Conservation (phyloP, 331 rosid genomes). For the Malus hybrid region DNA sequence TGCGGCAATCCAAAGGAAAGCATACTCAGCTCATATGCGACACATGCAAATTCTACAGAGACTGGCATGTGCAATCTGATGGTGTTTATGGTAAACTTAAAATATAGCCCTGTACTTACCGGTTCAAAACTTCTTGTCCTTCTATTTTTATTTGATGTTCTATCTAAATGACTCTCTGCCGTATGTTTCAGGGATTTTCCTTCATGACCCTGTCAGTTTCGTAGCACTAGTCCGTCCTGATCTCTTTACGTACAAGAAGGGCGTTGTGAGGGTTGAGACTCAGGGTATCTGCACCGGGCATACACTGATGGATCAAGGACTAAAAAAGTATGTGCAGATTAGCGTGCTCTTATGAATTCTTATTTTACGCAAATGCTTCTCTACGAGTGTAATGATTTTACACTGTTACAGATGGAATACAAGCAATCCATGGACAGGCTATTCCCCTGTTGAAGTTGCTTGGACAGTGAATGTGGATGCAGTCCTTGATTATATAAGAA, state of each 20-base stretch:
- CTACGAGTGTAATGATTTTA: background rate
- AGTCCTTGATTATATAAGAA: constrained; percentile 43
- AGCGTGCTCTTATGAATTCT: background rate
- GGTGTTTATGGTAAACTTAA: constrained; percentile 54
- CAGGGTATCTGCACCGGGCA: constrained; percentile 91
- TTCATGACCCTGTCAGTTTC: constrained; percentile 87
- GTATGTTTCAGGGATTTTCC: constrained; percentile 72
- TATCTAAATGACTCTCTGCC: constrained; percentile 5
- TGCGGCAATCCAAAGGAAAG: constrained; percentile 80
- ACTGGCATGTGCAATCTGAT: constrained; percentile 88
- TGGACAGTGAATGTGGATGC: constrained; percentile 82
- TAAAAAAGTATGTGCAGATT: constrained; percentile 54
- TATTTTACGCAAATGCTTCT: background rate
- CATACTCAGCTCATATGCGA: constrained; percentile 43
- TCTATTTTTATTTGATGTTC: background rate
- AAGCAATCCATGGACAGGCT: constrained; percentile 83
- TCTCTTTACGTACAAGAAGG: constrained; percentile 81
- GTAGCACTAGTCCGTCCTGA: constrained; percentile 85
- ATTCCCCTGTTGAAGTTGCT: constrained; percentile 77
- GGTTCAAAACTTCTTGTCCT: background rate
- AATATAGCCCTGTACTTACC: background rate
- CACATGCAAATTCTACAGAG: constrained; percentile 86
- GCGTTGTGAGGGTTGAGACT: constrained; percentile 94
- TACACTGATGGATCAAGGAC: constrained; percentile 93
- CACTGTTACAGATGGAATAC: constrained; percentile 65